A percentile compares a stretch with the other conserved stretches of the same genome.
These are phyloP conservation scores for Sporothrix pseudoabietina DNA, from an alignment of 2,329 filamentous ascomycete species.

Conservation along the genomic window DNA sequence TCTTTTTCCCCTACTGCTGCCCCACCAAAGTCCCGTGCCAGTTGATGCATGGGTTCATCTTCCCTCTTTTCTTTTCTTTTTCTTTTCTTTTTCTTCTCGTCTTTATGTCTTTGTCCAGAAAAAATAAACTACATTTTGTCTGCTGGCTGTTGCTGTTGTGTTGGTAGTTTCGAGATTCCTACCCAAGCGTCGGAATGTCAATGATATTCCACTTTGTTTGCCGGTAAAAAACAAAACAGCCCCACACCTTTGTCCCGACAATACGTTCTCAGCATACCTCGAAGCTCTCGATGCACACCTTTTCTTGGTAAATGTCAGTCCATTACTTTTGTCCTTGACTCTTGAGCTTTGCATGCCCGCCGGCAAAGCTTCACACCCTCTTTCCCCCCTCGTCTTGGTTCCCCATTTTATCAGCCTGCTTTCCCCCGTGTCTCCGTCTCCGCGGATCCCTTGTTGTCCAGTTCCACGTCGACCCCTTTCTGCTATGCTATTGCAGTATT, in stretches of 20 bases:
- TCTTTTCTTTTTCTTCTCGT: neutral
- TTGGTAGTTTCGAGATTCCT: too few relatives aligned
- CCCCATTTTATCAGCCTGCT: too few relatives aligned
- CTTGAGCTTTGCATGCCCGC: neutral
- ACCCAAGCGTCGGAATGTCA: too few relatives aligned
- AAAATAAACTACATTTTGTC: too few relatives aligned
- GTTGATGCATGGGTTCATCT: neutral
- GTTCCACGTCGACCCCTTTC: too few relatives aligned
- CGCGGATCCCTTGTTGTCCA: neutral
- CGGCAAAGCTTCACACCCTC: neutral
- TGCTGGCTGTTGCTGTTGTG: too few relatives aligned
- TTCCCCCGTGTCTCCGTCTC: neutral
- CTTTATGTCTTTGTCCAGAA: too few relatives aligned
- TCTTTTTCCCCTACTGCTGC: neutral
- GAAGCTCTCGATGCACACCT: too few relatives aligned
- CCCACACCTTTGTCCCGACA: too few relatives aligned
- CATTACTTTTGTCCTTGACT: neutral
- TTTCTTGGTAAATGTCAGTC: neutral
- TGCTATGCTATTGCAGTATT: neutral
- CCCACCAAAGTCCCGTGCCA: neutral
- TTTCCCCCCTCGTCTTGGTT: neutral
- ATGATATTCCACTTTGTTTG: too few relatives aligned
- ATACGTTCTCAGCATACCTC: too few relatives aligned
- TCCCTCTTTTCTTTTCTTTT: neutral
- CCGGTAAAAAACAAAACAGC: too few relatives aligned